phyloP scores from a whole-genome alignment of 352 stramenopile species.

The Phytopythium helicoides region DNA sequence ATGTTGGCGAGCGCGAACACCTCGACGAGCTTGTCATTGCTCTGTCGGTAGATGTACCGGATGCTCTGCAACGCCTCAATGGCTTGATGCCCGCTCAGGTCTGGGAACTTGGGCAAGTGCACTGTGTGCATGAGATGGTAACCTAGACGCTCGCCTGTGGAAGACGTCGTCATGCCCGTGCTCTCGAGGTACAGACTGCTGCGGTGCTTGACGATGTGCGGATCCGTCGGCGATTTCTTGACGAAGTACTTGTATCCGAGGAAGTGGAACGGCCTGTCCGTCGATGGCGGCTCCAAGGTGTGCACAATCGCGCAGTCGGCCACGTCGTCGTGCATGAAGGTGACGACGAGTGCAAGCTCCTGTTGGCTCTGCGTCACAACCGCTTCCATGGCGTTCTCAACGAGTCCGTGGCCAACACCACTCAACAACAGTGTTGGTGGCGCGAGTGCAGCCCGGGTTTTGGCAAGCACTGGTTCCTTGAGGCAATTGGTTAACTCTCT shows the following conservation, averaged over 20 bases:
- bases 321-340: slow-evolving; percentile 53
- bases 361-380: slow-evolving; percentile 44
- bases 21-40: slow-evolving; percentile 41
- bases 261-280: slow-evolving; percentile 43
- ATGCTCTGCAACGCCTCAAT: slow-evolving; percentile 41
- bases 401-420: slow-evolving; percentile 28
- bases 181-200: slow-evolving; percentile 39
- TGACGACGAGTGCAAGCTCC: slow-evolving; percentile 46
- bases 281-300: slow-evolving; percentile 44
- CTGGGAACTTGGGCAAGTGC: slow-evolving; percentile 32
- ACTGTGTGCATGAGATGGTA: slow-evolving; percentile 49
- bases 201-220: slow-evolving; percentile 24
- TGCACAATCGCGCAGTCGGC: slow-evolving; percentile 49
- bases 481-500: slow-evolving; percentile 19
- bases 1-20: slow-evolving; percentile 43
- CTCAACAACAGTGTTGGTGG: slow-evolving; percentile 28
- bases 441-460: slow-evolving; percentile 16
- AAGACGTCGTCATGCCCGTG: slow-evolving; percentile 30
- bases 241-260: slow-evolving; percentile 63
- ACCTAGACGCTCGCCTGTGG: slow-evolving; percentile 27
- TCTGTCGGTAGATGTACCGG: slow-evolving; percentile 51
- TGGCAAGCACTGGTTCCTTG: slow-evolving; percentile 6
- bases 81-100: slow-evolving; percentile 38
- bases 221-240: slow-evolving; percentile 31
- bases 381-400: slow-evolving; percentile 50